Percentiles rank a stretch among this genome's conserved stretches.
phyloP scores from a whole-genome alignment of 768 basidiomycete genomes.

The Gymnopilus junonius region DNA sequence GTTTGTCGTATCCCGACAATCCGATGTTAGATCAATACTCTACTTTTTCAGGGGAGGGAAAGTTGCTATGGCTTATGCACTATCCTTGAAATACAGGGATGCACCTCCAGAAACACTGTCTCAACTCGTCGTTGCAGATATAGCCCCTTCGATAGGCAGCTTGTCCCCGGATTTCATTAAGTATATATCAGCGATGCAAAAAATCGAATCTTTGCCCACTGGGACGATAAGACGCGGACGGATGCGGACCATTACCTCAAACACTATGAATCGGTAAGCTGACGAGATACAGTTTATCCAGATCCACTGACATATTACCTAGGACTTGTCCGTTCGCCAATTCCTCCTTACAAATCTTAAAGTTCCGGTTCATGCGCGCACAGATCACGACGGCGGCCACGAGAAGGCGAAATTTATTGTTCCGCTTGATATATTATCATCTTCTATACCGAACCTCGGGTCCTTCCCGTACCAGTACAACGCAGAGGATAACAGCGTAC shows the following conservation, averaged over 20 bases:
- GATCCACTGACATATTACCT: not conserved
- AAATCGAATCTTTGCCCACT: constrained; percentile 57
- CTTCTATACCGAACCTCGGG: constrained; percentile 70
- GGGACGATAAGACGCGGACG: constrained; percentile 59
- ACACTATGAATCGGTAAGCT: constrained; percentile 62
- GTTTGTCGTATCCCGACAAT: constrained; percentile 25
- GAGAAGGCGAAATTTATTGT: constrained; percentile 65
- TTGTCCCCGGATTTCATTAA: constrained; percentile 65
- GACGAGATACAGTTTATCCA: too few relatives aligned
- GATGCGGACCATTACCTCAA: constrained; percentile 72
- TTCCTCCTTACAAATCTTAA: constrained; percentile 88
- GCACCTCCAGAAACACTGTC: constrained; percentile 47
- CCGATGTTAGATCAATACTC: not conserved
- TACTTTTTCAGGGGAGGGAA: constrained; percentile 74
- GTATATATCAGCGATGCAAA: constrained; percentile 76
- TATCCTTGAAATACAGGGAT: constrained; percentile 41
- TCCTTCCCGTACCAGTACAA: constrained; percentile 68
- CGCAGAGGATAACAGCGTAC: constrained; percentile 8
- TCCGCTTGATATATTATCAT: constrained; percentile 68
- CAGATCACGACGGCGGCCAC: constrained; percentile 17
- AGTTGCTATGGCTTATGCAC: constrained; percentile 73
- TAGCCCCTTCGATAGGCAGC: constrained; percentile 66
- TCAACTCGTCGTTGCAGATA: constrained; percentile 78
- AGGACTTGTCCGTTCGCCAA: constrained; percentile 77
- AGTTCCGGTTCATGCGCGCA: constrained; percentile 34